Base-by-base conservation (phyloP, 2,329 filamentous ascomycete genomes). In the Decorospora gaudefroyi region DNA sequence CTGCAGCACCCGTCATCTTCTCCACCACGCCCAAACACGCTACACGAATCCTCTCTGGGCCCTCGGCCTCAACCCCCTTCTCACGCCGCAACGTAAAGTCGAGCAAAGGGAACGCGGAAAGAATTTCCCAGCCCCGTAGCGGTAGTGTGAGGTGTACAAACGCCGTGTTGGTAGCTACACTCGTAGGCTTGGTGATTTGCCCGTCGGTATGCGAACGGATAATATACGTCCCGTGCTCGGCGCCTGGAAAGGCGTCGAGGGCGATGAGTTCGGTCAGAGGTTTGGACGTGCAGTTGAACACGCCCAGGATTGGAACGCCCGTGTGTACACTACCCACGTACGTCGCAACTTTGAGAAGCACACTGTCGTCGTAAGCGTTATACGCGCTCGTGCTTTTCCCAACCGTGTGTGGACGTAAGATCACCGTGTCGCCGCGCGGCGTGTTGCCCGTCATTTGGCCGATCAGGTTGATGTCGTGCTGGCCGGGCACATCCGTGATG, bases 1-100 rank as follows among this genome's bases (percentile, higher is more conserved):
- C 90, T 1, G 89, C 90, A 1, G 86, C 83, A 0, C 90, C 92
- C 0, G 90, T 90, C 88, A 97, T 95, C 70, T 96, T 96, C 2
- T 81, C 87, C 3, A 95, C 54, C 2, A 97, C 74, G 0, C 92
- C 92, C 1, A 97, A 70, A 12, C 86, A 84, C 0, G 88, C 84
- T 1, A 91, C 75, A 29, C 72, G 72, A 0, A 85, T 73, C 0
- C 68, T 58, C 1, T 52, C 37, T 6, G 59, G 57, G 1, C 64
- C 61, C 12, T 64, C 66, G 51, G 35, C 38, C 2, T 19, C 25
- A 3, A 25, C 74, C 62, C 30, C 61, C 31, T 74, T 66, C n/a
- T 72, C 73, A 1, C 73, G 68, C 8, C 59, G 47, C 4, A 71
- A 58, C 3, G 63, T 69, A 52, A 92, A 84, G 0, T 75, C 68